Evolutionary conservation across 192 early-diverging fungal species (phyloP), one percentile per base, ranked within the genome.

Genomic region (Linderina pennispora): DNA sequence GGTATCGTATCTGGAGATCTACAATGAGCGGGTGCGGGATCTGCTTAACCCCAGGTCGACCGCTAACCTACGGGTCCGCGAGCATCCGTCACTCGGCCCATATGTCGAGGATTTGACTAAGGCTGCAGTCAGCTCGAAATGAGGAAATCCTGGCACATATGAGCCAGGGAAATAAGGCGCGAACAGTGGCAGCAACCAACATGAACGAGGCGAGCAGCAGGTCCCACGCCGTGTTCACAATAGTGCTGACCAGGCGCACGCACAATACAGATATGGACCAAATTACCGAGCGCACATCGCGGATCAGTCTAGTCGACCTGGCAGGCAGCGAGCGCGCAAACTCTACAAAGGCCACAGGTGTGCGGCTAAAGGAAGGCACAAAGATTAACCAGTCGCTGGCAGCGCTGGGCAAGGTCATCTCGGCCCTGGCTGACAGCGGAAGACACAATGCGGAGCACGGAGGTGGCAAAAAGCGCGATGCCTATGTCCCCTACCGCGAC

Each of bases 381-480:
- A 91, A 90, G 36, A 97, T 97, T 76, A 97, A 97, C 71, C 87
- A 88, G 54, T 91, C 88, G 9, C 63, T 97, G 20, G 91, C 90
- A 0, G 86, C 90, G 0, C 69, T 97, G 23, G 94, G 94, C 4
- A 97, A 97, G 55, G 94, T 97, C 31, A 97, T 97, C 24, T 87
- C 88, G 3, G 86, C 85, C 16, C 66, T 97, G 25, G 89, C 90
- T 15, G 90, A 87, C 43, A 78, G 79, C 33, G 78, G 79, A 17
- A 60, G 56, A 20, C 77, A 35, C 34, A 65, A n/a, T 59, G 46
- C 25, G 6, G 23, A 42, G 34, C 14, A 17, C 43, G 22, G 13
- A 22, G 23, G 34, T 15, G 35, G 45, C 45, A 4, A 21, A 11
- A 28, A 16, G 18, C 15, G 35, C 13, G 75, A 77, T 52, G 36